Conservation (phyloP, 1,284 basidiomycete genomes). For the Cutaneotrichosporon sp. region DNA sequence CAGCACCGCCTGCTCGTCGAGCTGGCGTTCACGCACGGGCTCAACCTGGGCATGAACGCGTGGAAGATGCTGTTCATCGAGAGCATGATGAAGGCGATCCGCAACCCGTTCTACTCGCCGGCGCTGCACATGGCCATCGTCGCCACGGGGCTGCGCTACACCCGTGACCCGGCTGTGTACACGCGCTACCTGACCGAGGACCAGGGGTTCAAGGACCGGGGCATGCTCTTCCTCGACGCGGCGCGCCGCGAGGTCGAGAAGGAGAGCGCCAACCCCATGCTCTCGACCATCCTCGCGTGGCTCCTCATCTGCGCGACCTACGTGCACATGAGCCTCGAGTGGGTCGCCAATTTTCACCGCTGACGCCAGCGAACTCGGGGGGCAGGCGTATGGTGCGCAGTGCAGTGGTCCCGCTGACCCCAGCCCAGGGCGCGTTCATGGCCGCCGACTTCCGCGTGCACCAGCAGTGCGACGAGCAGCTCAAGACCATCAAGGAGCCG, state of each 20-base stretch:
- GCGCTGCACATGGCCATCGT: not conserved
- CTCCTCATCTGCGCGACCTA: not conserved
- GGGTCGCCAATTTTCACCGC: too few species aligned
- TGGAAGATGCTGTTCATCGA: slow-evolving; percentile 5
- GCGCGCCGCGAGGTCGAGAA: slow-evolving; percentile 3
- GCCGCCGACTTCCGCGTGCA: slow-evolving; percentile 2
- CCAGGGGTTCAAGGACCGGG: not conserved
- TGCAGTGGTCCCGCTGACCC: too few species aligned
- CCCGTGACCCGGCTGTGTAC: not conserved
- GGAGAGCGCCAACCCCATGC: not conserved
- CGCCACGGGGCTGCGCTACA: not conserved
- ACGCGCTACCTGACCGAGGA: not conserved
- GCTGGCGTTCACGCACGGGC: not conserved
- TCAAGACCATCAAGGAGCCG: slow-evolving; percentile 2
- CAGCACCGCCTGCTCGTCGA: slow-evolving; percentile 4
- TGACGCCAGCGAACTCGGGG: not conserved
- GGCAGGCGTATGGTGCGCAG: not conserved
- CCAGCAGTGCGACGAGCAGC: slow-evolving; percentile 6
- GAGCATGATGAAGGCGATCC: not conserved
- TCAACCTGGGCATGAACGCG: not conserved
- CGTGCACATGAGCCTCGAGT: not conserved
- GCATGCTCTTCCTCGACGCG: not conserved
- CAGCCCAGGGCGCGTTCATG: not conserved
- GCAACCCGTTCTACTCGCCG: slow-evolving; percentile 2
- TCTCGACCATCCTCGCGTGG: not conserved